Conservation (phyloP, 2,329 filamentous ascomycete genomes). For the Penicillium sp. region DNA sequence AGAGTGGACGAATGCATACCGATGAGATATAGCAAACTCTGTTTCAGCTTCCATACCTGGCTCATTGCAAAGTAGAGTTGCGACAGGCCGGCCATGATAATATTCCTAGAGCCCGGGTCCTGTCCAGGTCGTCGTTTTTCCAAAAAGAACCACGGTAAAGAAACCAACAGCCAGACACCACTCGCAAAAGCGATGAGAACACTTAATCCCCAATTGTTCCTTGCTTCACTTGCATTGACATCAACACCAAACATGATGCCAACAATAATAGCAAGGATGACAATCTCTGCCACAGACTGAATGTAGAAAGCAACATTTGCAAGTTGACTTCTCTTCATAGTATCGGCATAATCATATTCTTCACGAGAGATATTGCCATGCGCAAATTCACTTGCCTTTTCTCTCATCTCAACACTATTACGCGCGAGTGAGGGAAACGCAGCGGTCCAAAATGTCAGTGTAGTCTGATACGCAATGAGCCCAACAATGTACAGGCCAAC, state of each 20-base stretch:
- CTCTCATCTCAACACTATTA: slow-evolving; percentile 52
- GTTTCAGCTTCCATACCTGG: slow-evolving; percentile 64
- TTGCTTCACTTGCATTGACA: slow-evolving; percentile 57
- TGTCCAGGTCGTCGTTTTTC: slow-evolving; percentile 64
- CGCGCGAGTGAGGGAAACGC: slow-evolving; percentile 57
- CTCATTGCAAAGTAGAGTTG: slow-evolving; percentile 58
- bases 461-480: slow-evolving; percentile 64
- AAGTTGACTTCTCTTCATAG: slow-evolving; percentile 62
- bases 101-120: slow-evolving; percentile 46
- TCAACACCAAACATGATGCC: slow-evolving; percentile 61
- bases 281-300: slow-evolving; percentile 60
- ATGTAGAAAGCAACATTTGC: slow-evolving; percentile 64
- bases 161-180: slow-evolving; percentile 62
- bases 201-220: slow-evolving; percentile 66
- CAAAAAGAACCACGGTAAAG: slow-evolving; percentile 65
- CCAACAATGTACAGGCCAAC: slow-evolving; percentile 65
- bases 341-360: slow-evolving; percentile 61
- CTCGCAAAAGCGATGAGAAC: slow-evolving; percentile 65
- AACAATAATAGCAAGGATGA: slow-evolving; percentile 64
- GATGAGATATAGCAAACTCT: slow-evolving; percentile 64
- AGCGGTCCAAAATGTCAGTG: slow-evolving; percentile 67
- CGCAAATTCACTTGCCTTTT: slow-evolving; percentile 50
- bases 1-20: slow-evolving; percentile 35
- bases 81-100: slow-evolving; percentile 59
- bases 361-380: slow-evolving; percentile 54